Conservation (phyloP, 176 grass and related monocot species). For the Ensete ventricosum region DNA sequence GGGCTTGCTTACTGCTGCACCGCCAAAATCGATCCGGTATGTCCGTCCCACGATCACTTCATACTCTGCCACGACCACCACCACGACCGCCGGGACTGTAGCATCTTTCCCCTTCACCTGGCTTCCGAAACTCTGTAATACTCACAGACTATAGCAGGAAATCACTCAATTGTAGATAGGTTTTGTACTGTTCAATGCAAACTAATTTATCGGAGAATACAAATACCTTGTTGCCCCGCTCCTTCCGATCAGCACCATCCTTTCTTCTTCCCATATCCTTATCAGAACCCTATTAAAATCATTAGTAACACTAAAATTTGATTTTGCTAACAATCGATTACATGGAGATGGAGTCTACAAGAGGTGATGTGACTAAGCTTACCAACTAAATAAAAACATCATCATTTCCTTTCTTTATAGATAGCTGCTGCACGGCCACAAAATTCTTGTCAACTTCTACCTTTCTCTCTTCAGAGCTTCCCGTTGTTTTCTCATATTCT, state of each 20-base stretch:
- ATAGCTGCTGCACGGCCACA: conserved; percentile 14
- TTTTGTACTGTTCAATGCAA: background rate
- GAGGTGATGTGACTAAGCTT: background rate
- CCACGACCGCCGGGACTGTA: background rate
- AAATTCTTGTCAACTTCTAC: conserved; percentile 16
- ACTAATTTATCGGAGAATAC: background rate
- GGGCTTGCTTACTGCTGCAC: background rate
- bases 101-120: background rate
- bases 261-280: background rate
- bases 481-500: conserved; percentile 13
- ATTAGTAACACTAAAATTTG: background rate
- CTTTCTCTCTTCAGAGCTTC: conserved; percentile 13
- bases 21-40: background rate
- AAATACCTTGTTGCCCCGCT: background rate
- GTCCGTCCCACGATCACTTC: background rate
- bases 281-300: background rate
- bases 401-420: conserved; percentile 1
- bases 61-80: background rate
- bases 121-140: background rate
- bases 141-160: background rate
- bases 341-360: background rate
- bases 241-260: background rate
- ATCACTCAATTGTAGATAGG: background rate
- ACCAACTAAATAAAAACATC: background rate
- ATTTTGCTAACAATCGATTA: background rate